Conservation (phyloP, 306 rosid genomes). For the Carpinus fangiana region DNA sequence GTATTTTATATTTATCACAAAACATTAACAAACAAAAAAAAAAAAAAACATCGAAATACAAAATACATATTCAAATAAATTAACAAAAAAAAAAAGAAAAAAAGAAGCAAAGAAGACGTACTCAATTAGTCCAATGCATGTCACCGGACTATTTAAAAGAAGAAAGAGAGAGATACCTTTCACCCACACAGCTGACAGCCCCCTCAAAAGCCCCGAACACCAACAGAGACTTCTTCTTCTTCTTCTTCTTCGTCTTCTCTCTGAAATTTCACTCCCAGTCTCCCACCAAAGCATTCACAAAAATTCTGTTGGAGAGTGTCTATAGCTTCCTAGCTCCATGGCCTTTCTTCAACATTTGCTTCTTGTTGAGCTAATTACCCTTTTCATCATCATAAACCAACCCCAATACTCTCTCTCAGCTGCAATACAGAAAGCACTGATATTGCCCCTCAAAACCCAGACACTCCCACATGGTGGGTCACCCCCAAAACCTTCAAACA, state of each 20-base stretch:
- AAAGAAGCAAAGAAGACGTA: not conserved
- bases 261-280: not conserved
- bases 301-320: not conserved
- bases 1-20: no score
- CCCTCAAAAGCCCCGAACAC: not conserved
- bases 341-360: slow-evolving; percentile 19
- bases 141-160: not conserved
- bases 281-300: not conserved
- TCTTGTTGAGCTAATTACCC: slow-evolving; percentile 2
- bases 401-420: slow-evolving; percentile 16
- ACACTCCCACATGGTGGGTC: slow-evolving; percentile 36
- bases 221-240: no score
- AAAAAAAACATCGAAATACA: no score
- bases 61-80: no score
- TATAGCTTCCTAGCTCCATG: slow-evolving; percentile 6
- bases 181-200: not conserved
- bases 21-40: no score
- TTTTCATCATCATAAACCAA: slow-evolving; percentile 26
- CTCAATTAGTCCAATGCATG: not conserved
- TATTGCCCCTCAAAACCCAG: slow-evolving; percentile 59
- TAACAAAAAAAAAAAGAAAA: no score
- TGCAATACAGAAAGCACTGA: slow-evolving; percentile 16
- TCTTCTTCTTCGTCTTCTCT: no score
- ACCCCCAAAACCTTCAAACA: slow-evolving; percentile 36
- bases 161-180: not conserved